A percentile compares a stretch with the other conserved stretches of the same genome.
phyloP scores from a whole-genome alignment of 2,329 filamentous ascomycete species.

The Hypoxylon sp. region DNA sequence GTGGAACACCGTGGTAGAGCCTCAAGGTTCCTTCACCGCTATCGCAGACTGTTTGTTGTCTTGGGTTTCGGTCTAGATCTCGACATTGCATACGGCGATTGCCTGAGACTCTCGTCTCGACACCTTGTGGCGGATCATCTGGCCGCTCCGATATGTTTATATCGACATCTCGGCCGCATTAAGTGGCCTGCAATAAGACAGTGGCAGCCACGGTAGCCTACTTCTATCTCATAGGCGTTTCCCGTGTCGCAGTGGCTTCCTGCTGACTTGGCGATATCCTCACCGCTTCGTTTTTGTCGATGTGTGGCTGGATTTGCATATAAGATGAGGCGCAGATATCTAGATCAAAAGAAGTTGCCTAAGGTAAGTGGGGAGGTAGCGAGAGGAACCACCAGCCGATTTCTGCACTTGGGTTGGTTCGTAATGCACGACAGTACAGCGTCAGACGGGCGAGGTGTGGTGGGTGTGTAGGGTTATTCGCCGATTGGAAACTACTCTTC shows the following conservation, averaged over 20 bases:
- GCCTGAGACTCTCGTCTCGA: background rate
- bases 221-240: background rate
- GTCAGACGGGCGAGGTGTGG: background rate
- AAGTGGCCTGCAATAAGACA: background rate
- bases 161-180: background rate
- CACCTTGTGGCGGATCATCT: background rate
- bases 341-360: background rate
- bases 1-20: background rate
- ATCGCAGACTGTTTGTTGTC: background rate
- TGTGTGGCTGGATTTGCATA: background rate
- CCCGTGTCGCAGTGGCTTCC: background rate
- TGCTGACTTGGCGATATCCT: background rate
- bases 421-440: background rate
- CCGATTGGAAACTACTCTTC: background rate
- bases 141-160: background rate
- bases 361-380: background rate
- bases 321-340: background rate
- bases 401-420: background rate
- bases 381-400: background rate
- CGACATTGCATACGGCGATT: background rate
- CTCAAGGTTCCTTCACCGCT: background rate
- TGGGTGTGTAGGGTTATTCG: background rate
- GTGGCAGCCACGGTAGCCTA: too few relatives aligned
- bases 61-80: background rate
- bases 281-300: background rate